Percentiles rank a stretch among this genome's conserved stretches.
phyloP scores from a whole-genome alignment of 352 stramenopile genomes.

The Pythium plurisporium region DNA sequence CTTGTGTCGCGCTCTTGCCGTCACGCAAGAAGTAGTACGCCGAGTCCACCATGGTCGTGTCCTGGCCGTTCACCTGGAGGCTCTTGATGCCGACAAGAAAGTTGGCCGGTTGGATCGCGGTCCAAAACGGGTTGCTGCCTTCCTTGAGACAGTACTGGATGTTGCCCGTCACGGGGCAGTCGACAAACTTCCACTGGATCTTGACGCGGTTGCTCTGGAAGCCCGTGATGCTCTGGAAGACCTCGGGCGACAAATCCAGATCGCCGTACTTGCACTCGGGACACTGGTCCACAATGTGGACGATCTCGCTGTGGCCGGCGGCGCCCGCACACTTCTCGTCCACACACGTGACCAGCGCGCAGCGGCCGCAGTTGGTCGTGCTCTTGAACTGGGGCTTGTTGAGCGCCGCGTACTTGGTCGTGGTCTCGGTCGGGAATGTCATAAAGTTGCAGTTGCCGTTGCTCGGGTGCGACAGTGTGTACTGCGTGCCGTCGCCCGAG shows the following conservation, averaged over 20 bases:
- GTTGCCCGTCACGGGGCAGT: slow-evolving; percentile 33
- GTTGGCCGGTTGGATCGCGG: slow-evolving; percentile 58
- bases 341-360: slow-evolving; percentile 29
- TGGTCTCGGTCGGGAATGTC: slow-evolving; percentile 32
- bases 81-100: slow-evolving; percentile 41
- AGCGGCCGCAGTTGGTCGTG: slow-evolving; percentile 38
- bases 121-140: slow-evolving; percentile 56
- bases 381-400: slow-evolving; percentile 52
- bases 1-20: slow-evolving; percentile 22
- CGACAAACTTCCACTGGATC: slow-evolving; percentile 42
- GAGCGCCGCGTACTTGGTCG: slow-evolving; percentile 52
- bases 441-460: slow-evolving; percentile 59
- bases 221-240: slow-evolving; percentile 35
- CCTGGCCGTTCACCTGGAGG: slow-evolving; percentile 47
- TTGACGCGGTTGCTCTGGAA: slow-evolving; percentile 15
- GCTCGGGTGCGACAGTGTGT: slow-evolving; percentile 15
- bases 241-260: slow-evolving; percentile 44
- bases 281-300: slow-evolving; percentile 68
- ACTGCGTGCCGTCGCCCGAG: slow-evolving; percentile 22
- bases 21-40: slow-evolving; percentile 41
- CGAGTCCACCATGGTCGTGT: slow-evolving; percentile 50
- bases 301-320: slow-evolving; percentile 25
- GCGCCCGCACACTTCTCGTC: slow-evolving; percentile 47
- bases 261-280: slow-evolving; percentile 44
- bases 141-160: slow-evolving; percentile 50